Percentiles rank a stretch among this genome's conserved stretches.
phyloP scores from a whole-genome alignment of 2,329 filamentous ascomycete species.

The Diaporthe nobilis region DNA sequence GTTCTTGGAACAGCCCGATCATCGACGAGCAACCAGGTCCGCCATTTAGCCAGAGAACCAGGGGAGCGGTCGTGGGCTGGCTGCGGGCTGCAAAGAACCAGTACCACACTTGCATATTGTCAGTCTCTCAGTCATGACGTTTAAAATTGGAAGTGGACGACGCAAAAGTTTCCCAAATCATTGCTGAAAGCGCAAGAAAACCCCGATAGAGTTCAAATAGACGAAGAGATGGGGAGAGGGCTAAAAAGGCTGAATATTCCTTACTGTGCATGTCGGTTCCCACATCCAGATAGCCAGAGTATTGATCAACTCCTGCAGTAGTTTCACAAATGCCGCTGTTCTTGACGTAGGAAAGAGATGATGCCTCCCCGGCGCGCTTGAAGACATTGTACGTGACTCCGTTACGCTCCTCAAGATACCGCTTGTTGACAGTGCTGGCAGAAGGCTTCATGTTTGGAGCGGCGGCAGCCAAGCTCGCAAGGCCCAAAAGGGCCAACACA shows the following conservation, averaged over 20 bases:
- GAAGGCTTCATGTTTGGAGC: constrained; percentile 17
- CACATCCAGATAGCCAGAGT: constrained; percentile 63
- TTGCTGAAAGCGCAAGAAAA: background rate
- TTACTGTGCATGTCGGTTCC: constrained; percentile 47
- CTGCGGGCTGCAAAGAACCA: constrained; percentile 54
- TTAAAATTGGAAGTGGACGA: background rate
- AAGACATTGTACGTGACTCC: constrained; percentile 59
- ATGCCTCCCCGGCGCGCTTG: constrained; percentile 61
- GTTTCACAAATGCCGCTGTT: constrained; percentile 68
- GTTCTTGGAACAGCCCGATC: constrained; percentile 58
- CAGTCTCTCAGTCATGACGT: background rate
- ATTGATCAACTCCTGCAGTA: constrained; percentile 63
- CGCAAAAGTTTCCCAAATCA: background rate
- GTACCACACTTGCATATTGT: constrained; percentile 34
- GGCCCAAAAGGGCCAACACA: constrained; percentile 35
- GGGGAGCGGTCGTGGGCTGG: constrained; percentile 49
- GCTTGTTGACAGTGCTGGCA: constrained; percentile 34
- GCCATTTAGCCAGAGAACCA: constrained; percentile 56
- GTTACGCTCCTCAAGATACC: constrained; percentile 34
- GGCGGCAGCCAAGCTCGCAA: constrained; percentile 37
- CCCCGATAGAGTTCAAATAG: too few relatives aligned
- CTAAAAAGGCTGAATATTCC: background rate
- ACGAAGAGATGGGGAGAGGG: background rate
- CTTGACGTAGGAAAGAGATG: constrained; percentile 61
- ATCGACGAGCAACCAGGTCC: constrained; percentile 58